Conservation (phyloP, 768 basidiomycete genomes). For the Russula griseocarnosa region DNA sequence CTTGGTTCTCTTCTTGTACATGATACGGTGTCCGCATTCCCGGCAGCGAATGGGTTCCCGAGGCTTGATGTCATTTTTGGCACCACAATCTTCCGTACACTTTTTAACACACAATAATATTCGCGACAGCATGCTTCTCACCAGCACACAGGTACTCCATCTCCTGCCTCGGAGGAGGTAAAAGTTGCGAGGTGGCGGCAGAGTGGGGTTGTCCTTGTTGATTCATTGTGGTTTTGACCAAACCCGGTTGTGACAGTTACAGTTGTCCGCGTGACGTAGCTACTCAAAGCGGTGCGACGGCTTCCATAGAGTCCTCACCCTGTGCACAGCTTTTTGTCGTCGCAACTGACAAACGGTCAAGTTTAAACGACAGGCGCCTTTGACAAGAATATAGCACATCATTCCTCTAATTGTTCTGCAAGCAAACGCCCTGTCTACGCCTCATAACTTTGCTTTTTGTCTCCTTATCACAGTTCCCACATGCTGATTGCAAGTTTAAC, state of each 20-base stretch:
- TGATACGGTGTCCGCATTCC: conserved; percentile 96
- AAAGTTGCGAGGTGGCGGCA: conserved; percentile 35
- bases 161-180: conserved; percentile 47
- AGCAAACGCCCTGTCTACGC: not conserved
- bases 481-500: not conserved
- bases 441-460: not conserved
- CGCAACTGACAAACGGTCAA: not conserved
- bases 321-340: not conserved
- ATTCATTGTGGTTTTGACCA: conserved; percentile 40
- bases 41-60: conserved; percentile 93
- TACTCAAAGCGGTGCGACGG: not conserved
- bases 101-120: not conserved
- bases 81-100: conserved; percentile 64
- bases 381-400: not conserved
- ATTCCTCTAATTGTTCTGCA: conserved; percentile 5
- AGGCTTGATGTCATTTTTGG: conserved; percentile 85
- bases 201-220: conserved; percentile 35
- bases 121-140: conserved; percentile 31
- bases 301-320: not conserved
- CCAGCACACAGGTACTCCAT: conserved; percentile 90
- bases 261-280: conserved; percentile 19
- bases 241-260: conserved; percentile 30
- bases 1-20: conserved; percentile 96
- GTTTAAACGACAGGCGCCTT: not conserved
- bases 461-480: not conserved